phyloP scores from a whole-genome alignment of 371 early-diverging fungal genomes.

The Actinomucor elegans region DNA sequence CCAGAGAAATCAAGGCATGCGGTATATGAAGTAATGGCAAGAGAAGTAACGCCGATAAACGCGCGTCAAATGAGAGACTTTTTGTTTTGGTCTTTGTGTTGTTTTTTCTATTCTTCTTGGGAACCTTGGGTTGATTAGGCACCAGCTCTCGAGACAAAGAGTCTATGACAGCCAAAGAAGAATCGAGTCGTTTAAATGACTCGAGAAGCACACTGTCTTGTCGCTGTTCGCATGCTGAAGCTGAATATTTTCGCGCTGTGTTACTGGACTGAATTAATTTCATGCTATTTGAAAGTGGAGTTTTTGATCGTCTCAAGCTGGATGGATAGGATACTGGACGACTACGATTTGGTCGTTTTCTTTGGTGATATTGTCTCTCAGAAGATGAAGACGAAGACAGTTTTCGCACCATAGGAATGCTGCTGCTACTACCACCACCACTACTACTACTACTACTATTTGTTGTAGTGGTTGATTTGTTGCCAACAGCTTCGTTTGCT shows the following conservation, averaged over 20 bases:
- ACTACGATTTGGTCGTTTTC: neutral
- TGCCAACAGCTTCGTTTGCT: conserved; percentile 28
- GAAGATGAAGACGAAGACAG: neutral
- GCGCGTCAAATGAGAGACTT: conserved; percentile 9
- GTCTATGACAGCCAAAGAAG: conserved; percentile 25
- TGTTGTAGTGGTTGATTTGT: neutral
- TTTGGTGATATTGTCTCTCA: neutral
- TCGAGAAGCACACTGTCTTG: conserved; percentile 9
- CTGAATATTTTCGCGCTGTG: neutral
- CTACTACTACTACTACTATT: too few relatives aligned
- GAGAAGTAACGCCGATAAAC: conserved; percentile 14
- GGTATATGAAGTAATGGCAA: conserved; percentile 27
- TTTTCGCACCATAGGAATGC: conserved; percentile 14
- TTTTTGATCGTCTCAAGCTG: neutral
- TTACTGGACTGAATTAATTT: neutral
- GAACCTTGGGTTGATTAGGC: neutral
- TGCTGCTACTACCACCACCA: too few relatives aligned
- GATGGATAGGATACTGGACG: conserved; percentile 14
- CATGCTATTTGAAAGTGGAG: neutral
- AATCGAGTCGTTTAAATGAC: conserved; percentile 26
- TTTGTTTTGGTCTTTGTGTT: neutral
- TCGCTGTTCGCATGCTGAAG: neutral
- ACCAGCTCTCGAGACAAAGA: conserved; percentile 28
- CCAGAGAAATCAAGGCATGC: conserved; percentile 23
- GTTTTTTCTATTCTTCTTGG: neutral